These are phyloP conservation scores for Pseudevernia furfuracea DNA, from an alignment of 495 filamentous ascomycete species.

Conservation along the genomic window DNA sequence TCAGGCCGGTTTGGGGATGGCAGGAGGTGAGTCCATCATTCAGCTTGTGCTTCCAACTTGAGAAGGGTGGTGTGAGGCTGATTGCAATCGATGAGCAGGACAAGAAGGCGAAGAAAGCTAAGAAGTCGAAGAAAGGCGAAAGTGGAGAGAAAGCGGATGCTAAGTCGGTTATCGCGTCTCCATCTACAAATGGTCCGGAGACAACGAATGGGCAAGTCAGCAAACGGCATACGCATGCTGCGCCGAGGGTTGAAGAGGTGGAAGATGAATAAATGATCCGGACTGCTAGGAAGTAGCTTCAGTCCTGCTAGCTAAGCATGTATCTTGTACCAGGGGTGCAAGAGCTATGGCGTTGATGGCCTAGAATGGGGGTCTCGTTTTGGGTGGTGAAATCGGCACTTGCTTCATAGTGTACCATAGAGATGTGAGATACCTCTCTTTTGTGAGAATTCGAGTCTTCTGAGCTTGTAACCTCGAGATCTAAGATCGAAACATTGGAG, in stretches of 20 bases:
- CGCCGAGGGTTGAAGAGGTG: conserved; percentile 22
- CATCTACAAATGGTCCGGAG: neutral
- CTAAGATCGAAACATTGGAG: too few species aligned
- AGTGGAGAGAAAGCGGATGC: neutral
- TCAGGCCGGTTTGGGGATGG: conserved; percentile 96
- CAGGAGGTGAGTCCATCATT: conserved; percentile 64
- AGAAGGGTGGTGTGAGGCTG: neutral
- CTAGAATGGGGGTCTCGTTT: neutral
- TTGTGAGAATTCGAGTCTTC: too few species aligned
- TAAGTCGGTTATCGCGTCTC: neutral
- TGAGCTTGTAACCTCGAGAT: too few species aligned
- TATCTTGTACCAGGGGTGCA: neutral
- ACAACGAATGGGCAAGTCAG: conserved; percentile 9
- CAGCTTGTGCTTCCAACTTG: neutral
- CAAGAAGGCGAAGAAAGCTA: conserved; percentile 19
- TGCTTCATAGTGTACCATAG: too few species aligned
- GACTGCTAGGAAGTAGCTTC: neutral
- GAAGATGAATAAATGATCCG: conserved; percentile 16
- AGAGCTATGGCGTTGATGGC: neutral
- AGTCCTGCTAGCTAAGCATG: neutral
- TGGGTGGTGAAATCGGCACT: neutral
- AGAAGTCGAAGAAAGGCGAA: conserved; percentile 14
- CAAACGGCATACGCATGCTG: conserved; percentile 14
- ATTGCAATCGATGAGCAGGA: conserved; percentile 4
- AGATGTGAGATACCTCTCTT: too few species aligned